phyloP scores from a whole-genome alignment of 768 basidiomycete genomes.

The Mycena metata region DNA sequence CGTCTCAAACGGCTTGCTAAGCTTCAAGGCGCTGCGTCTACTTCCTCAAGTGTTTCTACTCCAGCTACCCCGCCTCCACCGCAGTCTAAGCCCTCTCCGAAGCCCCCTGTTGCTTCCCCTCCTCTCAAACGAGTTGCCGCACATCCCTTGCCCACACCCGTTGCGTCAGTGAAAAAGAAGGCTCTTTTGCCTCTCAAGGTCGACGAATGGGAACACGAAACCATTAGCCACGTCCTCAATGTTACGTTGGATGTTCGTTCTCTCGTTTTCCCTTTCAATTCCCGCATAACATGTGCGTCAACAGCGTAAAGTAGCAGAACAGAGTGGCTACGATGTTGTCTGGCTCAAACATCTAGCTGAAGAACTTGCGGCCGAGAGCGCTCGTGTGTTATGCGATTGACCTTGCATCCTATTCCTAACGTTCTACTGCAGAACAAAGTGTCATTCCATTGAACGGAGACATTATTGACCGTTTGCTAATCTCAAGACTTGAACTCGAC shows the following conservation, averaged over 20 bases:
- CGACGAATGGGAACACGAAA: conserved; percentile 80
- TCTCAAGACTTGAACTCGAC: conserved; percentile 86
- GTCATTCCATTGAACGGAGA: conserved; percentile 65
- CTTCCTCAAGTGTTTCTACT: conserved; percentile 53
- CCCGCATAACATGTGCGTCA: conserved; percentile 22
- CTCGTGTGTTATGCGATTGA: conserved; percentile 42
- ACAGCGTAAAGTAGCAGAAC: conserved; percentile 71
- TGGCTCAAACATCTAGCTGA: conserved; percentile 85
- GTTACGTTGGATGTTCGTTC: conserved; percentile 83
- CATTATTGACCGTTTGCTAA: conserved; percentile 83
- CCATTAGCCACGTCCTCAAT: conserved; percentile 75
- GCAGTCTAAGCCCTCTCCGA: conserved; percentile 55
- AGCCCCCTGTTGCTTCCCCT: conserved; percentile 43
- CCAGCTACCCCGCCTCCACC: conserved; percentile 46
- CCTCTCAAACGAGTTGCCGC: conserved; percentile 47
- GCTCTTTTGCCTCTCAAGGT: conserved; percentile 64
- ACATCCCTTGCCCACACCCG: conserved; percentile 48
- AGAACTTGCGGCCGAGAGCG: conserved; percentile 76
- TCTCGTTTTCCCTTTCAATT: background rate
- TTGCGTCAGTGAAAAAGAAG: conserved; percentile 64
- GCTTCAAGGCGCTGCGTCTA: conserved; percentile 66
- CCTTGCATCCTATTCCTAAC: conserved; percentile 12
- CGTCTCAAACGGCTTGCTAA: conserved; percentile 93
- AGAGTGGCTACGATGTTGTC: conserved; percentile 74
- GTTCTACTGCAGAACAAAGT: conserved; percentile 42